Evolutionary conservation across 2,329 filamentous ascomycete species (phyloP).

Genomic region (Drechslerella coelobrocha): DNA sequence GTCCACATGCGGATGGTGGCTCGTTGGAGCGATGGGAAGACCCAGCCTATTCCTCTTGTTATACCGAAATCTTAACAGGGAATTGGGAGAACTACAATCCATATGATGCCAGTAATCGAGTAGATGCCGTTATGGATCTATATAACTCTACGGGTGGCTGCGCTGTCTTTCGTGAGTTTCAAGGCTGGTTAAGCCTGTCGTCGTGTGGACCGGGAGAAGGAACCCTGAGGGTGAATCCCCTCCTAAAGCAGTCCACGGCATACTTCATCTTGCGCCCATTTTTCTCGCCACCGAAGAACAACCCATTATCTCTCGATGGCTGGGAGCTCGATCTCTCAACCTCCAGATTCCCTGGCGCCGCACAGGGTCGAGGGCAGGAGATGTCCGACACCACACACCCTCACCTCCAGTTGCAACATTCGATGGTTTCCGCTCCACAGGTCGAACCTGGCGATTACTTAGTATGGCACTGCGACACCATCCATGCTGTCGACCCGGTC

Average conservation of each 20-base stretch:
- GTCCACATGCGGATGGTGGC: constrained; percentile 76
- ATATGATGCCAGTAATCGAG: constrained; percentile 75
- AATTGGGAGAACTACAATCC: constrained; percentile 82
- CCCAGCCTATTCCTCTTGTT: constrained; percentile 73
- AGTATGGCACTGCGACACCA: constrained; percentile 79
- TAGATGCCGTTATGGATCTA: constrained; percentile 73
- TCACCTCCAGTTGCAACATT: constrained; percentile 70
- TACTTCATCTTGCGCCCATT: constrained; percentile 86
- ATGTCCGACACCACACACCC: constrained; percentile 71
- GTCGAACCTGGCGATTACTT: constrained; percentile 78
- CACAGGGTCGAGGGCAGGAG: constrained; percentile 73
- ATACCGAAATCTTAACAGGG: constrained; percentile 74
- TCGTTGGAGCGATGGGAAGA: constrained; percentile 78
- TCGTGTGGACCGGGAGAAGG: constrained; percentile 75
- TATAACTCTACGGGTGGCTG: constrained; percentile 84
- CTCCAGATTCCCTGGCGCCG: constrained; percentile 72
- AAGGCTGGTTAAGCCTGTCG: constrained; percentile 86
- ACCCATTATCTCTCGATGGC: constrained; percentile 59
- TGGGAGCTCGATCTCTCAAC: constrained; percentile 60
- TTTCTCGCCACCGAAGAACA: constrained; percentile 66
- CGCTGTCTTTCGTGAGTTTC: constrained; percentile 84
- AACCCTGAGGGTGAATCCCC: constrained; percentile 80
- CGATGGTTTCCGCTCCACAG: constrained; percentile 74
- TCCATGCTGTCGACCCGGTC: constrained; percentile 82
- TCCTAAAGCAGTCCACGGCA: constrained; percentile 75